Base-by-base conservation (phyloP, 306 rosid genomes). In the Corylus avellana region DNA sequence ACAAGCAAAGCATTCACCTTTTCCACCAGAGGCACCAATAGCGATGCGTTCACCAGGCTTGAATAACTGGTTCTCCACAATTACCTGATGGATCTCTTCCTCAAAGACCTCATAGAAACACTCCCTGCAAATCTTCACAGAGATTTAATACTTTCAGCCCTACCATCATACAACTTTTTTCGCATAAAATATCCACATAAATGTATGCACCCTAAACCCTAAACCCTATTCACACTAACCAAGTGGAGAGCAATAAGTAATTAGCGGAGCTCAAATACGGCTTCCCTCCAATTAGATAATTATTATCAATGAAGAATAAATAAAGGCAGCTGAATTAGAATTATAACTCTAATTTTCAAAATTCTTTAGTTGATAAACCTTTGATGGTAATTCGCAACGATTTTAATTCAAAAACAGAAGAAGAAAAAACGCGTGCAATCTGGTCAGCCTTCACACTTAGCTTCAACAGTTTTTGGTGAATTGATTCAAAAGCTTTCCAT, bases 11-110 rank as follows among this genome's bases (percentile, higher is more conserved):
- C 32, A 67, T 39, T 75, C 83, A 90, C 94, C 91, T 85, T 95
- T 95, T 4, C 98, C 98, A 44, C 98, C 98, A 16, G 98, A 92
- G 42, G 98, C 98, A 20, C 98, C 98, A 46, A 95, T 81, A 3
- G 96, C 98, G 3, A 92, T 74, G 48, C 98, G 98, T 18, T 95
- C 96, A 0, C 98, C 97, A 0, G 83, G 85, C 49, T 53, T 79
- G 69, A 95, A 92, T 29, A 95, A 76, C 50, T 75, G 77, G 74
- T 95, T 92, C n/a, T 76, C 58, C 2, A 90, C 57, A 35, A 95
- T 91, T 8, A 90, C 87, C 37, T 87, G 86, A 72, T 95, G 98
- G 22, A 95, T 95, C 87, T 95, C 98, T 54, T 86, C 83, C 89
- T 95, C 98, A 78, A 95, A 91, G 3, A 90, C 94, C 69, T 82